These are phyloP conservation scores for Macrocybe gigantea DNA, from an alignment of 768 basidiomycete genomes.

Conservation along the genomic window DNA sequence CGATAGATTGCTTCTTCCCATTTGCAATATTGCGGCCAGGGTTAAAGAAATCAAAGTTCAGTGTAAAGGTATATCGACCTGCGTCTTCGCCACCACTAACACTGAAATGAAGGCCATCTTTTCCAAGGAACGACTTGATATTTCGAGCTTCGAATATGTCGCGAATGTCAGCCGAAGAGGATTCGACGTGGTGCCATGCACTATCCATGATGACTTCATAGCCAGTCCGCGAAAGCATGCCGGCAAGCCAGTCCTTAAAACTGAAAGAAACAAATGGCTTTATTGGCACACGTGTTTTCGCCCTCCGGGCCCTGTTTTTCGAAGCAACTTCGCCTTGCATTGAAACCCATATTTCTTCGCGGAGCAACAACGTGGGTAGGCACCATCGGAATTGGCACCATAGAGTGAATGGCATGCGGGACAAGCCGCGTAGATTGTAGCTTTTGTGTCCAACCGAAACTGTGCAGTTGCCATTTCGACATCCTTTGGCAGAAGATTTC, in stretches of 20 bases:
- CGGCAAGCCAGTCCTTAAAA: constrained; percentile 22
- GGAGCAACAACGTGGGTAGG: background rate
- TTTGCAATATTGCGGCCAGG: constrained; percentile 17
- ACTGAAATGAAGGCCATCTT: constrained; percentile 17
- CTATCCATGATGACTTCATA: constrained; percentile 19
- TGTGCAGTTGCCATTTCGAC: constrained; percentile 3
- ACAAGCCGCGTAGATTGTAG: constrained; percentile 13
- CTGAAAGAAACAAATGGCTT: constrained; percentile 14
- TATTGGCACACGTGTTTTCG: constrained; percentile 10
- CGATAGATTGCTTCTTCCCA: constrained; percentile 21
- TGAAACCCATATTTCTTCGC: background rate
- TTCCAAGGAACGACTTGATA: constrained; percentile 19
- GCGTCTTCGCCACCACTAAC: constrained; percentile 9
- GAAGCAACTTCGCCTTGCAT: background rate
- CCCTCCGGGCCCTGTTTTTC: background rate
- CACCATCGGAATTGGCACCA: background rate
- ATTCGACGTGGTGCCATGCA: constrained; percentile 8
- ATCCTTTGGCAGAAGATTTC: background rate
- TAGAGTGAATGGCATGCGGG: constrained; percentile 13
- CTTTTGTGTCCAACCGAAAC: constrained; percentile 11
- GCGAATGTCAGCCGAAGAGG: constrained; percentile 3
- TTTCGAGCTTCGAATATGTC: constrained; percentile 21
- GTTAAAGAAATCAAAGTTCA: constrained; percentile 31
- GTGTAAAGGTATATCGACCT: constrained; percentile 21
- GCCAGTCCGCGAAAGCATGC: constrained; percentile 15